Base-by-base conservation (phyloP, 352 stramenopile genomes). In the Ochromonadaceae sp. region DNA sequence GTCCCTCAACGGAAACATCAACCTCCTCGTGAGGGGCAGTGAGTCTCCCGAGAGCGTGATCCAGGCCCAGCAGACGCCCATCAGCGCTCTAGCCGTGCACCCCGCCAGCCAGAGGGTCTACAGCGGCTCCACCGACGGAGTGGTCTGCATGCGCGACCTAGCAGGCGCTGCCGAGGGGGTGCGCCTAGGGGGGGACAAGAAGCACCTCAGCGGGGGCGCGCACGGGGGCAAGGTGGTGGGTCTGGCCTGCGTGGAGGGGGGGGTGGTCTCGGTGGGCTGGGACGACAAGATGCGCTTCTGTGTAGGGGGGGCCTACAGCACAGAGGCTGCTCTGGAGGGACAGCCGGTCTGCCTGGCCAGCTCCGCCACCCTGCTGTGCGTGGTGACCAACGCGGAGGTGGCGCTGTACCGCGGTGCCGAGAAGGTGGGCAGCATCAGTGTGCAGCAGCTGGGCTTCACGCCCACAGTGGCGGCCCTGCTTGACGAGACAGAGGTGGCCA, bases 121-220 rank as follows among this genome's bases (percentile, higher is more conserved):
- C 65, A 97, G 88, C 7, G 87, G 84, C 44, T 93, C 88, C 67
- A 93, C 91, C 67, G 88, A 96, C 70, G 87, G 89, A 20, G 83
- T 95, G 26, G 72, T 97, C 35, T 87, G 81, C 62, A 77, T 88
- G 53, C 96, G 86, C 87, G 78, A 84, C 59, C 71, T 76, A 38
- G 81, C 81, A 65, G 67, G 78, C 34, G 76, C 76, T 43, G 20
- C 39, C 14, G 61, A 39, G 34, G 48, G 31, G 15, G 42, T 68
- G 9, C 20, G 75, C 52, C 38, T 55, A 26, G 10, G 71, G 41
- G 26, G 17, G 56, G 63, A 61, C 31, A 61, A 61, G 34, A 12
- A 26, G 3, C 44, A 58, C 48, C 30, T 61, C 31, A 28, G 22
- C 12, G 9, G 38, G 7, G 9, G 36, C 17, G 53, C 5, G 22